phyloP scores from a whole-genome alignment of 2,329 filamentous ascomycete species.

The Teratosphaeria zuluensis region DNA sequence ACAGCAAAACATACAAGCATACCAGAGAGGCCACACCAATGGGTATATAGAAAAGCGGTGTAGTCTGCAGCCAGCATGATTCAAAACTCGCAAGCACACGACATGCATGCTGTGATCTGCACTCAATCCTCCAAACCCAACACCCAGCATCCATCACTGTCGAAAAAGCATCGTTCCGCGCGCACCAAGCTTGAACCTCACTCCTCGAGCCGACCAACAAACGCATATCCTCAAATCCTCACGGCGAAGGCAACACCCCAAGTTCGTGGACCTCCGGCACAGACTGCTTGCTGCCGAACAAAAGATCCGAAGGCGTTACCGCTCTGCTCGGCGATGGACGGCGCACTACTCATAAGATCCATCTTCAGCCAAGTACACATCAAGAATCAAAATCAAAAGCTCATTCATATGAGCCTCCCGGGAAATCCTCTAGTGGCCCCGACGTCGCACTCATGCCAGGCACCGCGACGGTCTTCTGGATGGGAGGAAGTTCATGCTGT shows the following conservation, averaged over 20 bases:
- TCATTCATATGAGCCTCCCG: slow-evolving; percentile 5
- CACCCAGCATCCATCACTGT: background rate
- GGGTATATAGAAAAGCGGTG: background rate
- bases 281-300: background rate
- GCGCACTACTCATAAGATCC: background rate
- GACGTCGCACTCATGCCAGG: slow-evolving; percentile 25
- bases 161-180: background rate
- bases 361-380: background rate
- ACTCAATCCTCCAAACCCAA: background rate
- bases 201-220: background rate
- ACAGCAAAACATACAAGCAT: background rate
- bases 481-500: slow-evolving; percentile 5
- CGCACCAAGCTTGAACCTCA: no score
- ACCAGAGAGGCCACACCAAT: background rate
- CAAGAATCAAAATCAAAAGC: background rate
- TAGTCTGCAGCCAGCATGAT: background rate
- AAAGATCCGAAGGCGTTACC: background rate
- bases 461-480: slow-evolving; percentile 10
- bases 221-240: background rate
- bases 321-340: background rate
- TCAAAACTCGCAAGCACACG: background rate
- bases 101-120: background rate
- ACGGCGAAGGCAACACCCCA: background rate
- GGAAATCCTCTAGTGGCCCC: slow-evolving; percentile 23
- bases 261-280: background rate